Conservation (phyloP, 1,139 yeast species). For the Suhomyces taliae region DNA sequence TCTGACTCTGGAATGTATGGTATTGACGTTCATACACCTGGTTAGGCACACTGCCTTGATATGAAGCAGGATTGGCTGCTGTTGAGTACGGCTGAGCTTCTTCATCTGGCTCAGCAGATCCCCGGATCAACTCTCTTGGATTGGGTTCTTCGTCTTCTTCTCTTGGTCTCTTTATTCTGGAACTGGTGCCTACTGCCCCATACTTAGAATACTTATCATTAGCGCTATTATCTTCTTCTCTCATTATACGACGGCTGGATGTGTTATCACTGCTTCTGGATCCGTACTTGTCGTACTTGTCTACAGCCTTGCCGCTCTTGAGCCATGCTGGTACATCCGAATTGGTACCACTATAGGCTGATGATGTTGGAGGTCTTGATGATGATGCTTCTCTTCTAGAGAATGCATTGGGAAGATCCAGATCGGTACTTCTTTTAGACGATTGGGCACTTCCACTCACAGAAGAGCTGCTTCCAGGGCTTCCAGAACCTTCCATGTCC, state of each 20-base stretch:
- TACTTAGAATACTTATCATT: conserved; percentile 32
- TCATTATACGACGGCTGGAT: conserved; percentile 9
- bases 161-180: conserved; percentile 12
- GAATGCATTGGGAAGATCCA: conserved; percentile 21
- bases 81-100: conserved; percentile 28
- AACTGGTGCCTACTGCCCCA: conserved; percentile 11
- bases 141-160: conserved; percentile 16
- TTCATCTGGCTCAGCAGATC: conserved; percentile 5
- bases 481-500: not conserved
- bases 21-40: conserved; percentile 20
- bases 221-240: conserved; percentile 12
- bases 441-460: not conserved
- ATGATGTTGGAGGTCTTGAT: conserved; percentile 16
- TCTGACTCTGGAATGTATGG: conserved; percentile 44
- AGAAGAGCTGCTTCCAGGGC: not conserved
- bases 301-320: conserved; percentile 25
- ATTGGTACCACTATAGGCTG: conserved; percentile 26
- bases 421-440: not conserved
- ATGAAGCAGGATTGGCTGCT: conserved; percentile 31
- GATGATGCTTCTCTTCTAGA: conserved; percentile 21
- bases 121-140: conserved; percentile 1
- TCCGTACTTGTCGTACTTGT: conserved; percentile 46
- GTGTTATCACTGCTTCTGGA: conserved; percentile 3
- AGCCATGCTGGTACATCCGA: conserved; percentile 45
- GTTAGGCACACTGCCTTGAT: conserved; percentile 5